phyloP scores from a whole-genome alignment of 805 yeast genomes.

The Yamadazyma scolyti region DNA sequence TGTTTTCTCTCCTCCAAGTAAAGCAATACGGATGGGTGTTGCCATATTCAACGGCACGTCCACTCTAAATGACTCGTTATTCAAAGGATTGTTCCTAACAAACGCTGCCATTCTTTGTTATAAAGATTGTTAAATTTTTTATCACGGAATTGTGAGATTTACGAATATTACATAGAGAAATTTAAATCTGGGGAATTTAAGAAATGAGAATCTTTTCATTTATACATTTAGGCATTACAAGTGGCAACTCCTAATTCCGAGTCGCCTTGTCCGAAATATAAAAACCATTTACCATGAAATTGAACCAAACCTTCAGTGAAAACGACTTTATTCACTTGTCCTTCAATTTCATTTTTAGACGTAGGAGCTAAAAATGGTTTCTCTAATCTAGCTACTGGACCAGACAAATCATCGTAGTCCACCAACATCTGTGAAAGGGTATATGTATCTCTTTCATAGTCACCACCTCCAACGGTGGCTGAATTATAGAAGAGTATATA shows the following conservation, averaged over 20 bases:
- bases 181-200: too few relatives aligned
- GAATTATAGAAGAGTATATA: conserved; percentile 38
- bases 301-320: conserved; percentile 43
- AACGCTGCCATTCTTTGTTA: conserved; percentile 10
- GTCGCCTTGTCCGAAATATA: conserved; percentile 43
- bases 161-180: background rate
- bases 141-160: background rate
- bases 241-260: conserved; percentile 40
- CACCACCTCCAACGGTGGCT: conserved; percentile 34
- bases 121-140: background rate
- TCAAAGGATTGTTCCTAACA: conserved; percentile 10
- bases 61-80: conserved; percentile 3
- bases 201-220: too few relatives aligned
- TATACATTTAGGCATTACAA: too few relatives aligned
- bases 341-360: conserved; percentile 28
- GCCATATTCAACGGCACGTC: conserved; percentile 17
- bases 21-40: conserved; percentile 53
- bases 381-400: conserved; percentile 38
- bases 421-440: conserved; percentile 37
- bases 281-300: conserved; percentile 37
- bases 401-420: conserved; percentile 34
- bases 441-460: conserved; percentile 27
- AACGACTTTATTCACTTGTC: conserved; percentile 40
- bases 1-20: conserved; percentile 54
- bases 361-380: conserved; percentile 33